These are phyloP conservation scores for Dalbergia cultrata DNA, from an alignment of 306 rosid species.

Conservation along the genomic window DNA sequence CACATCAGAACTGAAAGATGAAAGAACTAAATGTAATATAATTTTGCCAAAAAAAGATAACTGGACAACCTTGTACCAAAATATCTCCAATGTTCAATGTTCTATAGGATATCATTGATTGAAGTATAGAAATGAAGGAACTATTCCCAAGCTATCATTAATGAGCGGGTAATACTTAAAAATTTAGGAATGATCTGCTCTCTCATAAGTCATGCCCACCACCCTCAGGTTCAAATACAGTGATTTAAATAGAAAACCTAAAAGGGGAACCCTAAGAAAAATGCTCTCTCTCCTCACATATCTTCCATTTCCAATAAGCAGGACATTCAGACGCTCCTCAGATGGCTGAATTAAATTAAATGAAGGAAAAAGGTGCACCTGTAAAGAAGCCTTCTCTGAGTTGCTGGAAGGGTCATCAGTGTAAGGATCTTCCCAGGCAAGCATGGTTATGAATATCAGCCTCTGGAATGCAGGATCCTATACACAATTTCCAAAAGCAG, in stretches of 20 bases:
- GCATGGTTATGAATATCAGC: constrained; percentile 90
- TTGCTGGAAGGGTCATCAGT: constrained; percentile 53
- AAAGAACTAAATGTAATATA: constrained; percentile 20
- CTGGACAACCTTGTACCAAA: too few species aligned
- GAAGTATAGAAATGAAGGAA: constrained; percentile 34
- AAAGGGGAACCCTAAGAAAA: constrained; percentile 17
- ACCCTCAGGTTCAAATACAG: constrained; percentile 10
- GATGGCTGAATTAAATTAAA: constrained; percentile 37
- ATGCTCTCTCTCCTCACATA: constrained; percentile 6
- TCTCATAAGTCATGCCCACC: constrained; percentile 18
- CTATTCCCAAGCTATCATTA: constrained; percentile 18
- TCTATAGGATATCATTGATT: constrained; percentile 8
- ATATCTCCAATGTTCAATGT: not conserved
- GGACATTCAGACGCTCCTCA: constrained; percentile 5
- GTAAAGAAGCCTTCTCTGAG: constrained; percentile 74
- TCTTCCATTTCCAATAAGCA: constrained; percentile 31
- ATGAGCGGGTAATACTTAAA: constrained; percentile 8
- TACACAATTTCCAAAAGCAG: constrained; percentile 44
- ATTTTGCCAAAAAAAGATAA: too few species aligned
- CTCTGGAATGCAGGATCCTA: constrained; percentile 97
- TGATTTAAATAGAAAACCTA: constrained; percentile 32
- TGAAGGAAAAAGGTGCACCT: constrained; percentile 62
- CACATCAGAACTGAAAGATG: constrained; percentile 15
- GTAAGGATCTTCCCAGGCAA: constrained; percentile 97
- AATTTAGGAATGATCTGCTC: constrained; percentile 13